phyloP scores from a whole-genome alignment of 2,329 filamentous ascomycete genomes.

The Penicillium crustosum region DNA sequence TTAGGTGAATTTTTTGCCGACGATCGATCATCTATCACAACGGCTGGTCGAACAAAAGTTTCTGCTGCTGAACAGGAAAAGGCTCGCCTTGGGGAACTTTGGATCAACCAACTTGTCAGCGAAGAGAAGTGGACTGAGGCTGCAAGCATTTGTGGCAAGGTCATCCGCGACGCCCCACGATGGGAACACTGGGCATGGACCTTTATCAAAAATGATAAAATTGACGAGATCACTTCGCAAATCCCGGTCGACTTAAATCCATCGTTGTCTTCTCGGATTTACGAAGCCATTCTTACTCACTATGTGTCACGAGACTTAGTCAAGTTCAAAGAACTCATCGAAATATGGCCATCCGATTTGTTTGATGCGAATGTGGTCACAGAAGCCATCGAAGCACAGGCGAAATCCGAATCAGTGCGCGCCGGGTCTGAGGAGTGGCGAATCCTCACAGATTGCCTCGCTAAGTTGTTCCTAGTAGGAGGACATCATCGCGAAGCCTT shows the following conservation, averaged over 20 bases:
- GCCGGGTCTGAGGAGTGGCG: constrained; percentile 85
- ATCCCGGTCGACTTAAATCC: constrained; percentile 80
- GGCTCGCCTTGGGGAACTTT: constrained; percentile 83
- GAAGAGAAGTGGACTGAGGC: constrained; percentile 73
- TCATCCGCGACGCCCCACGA: constrained; percentile 72
- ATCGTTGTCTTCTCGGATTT: constrained; percentile 75
- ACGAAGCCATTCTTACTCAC: constrained; percentile 84
- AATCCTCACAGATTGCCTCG: constrained; percentile 82
- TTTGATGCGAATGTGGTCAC: constrained; percentile 78
- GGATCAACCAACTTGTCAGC: constrained; percentile 82
- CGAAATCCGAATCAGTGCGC: constrained; percentile 71
- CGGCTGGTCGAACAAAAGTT: constrained; percentile 57
- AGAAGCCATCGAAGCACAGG: constrained; percentile 75
- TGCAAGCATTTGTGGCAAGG: constrained; percentile 76
- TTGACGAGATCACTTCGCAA: constrained; percentile 83
- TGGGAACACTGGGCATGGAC: constrained; percentile 98
- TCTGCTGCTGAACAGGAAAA: constrained; percentile 82
- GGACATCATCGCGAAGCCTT: constrained; percentile 81
- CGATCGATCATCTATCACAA: constrained; percentile 64
- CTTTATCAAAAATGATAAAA: constrained; percentile 80
- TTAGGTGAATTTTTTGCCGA: constrained; percentile 71
- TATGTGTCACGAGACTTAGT: constrained; percentile 78
- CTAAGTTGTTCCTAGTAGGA: constrained; percentile 78
- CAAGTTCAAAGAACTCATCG: constrained; percentile 74
- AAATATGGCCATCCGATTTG: constrained; percentile 79